These are phyloP conservation scores for Pelargonium cotyledonis DNA, from an alignment of 441 rosid genomes.

Conservation along the genomic window DNA sequence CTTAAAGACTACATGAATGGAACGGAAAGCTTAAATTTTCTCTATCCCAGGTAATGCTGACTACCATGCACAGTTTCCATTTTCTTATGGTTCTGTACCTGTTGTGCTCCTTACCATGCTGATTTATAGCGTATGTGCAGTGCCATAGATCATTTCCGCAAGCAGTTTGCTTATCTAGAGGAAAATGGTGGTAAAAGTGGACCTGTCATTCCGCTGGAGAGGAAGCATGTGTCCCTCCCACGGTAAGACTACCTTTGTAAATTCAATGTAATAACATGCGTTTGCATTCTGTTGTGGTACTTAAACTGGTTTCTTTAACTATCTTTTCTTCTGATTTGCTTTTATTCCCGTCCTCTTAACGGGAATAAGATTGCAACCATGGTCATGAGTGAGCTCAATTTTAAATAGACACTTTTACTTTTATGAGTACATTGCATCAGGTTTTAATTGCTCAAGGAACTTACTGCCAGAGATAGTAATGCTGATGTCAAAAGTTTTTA, in stretches of 20 bases:
- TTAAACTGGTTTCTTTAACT: no score
- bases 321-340: not conserved
- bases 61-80: constrained; percentile 9
- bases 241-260: constrained; percentile 36
- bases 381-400: no score
- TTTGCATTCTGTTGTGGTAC: not conserved
- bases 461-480: no score
- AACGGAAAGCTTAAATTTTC: constrained; percentile 73
- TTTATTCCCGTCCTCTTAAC: no score
- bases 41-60: constrained; percentile 63
- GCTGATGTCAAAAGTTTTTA: no score
- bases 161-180: constrained; percentile 84
- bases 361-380: no score
- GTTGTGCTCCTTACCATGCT: constrained; percentile 14
- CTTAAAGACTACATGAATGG: constrained; percentile 83
- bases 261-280: not conserved
- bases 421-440: no score
- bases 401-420: no score
- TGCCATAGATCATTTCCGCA: constrained; percentile 83
- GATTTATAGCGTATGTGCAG: constrained; percentile 37
- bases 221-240: constrained; percentile 84
- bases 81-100: not conserved
- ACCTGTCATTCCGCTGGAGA: constrained; percentile 62
- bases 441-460: no score
- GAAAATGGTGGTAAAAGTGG: constrained; percentile 71